Evolutionary conservation across 352 stramenopile genomes (phyloP), one percentile per base, ranked within the genome.

Genomic region (Globisporangium echinulatum): DNA sequence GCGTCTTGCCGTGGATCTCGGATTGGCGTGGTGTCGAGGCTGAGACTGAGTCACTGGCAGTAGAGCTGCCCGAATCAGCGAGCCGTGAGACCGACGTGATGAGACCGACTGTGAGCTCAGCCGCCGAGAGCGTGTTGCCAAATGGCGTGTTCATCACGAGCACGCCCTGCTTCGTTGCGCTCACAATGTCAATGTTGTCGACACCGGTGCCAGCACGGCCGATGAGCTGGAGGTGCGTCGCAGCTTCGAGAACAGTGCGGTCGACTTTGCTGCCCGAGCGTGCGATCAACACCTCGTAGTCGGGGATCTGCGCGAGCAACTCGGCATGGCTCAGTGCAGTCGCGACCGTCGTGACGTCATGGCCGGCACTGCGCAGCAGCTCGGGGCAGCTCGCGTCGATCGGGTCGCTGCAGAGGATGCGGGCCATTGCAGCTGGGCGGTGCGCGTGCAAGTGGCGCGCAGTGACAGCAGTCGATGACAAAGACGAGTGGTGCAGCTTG

Each of bases 131-230:
- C 49, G 93, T 97, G 82, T 98, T 98, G 37, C 93, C 95, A 46
- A 90, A 92, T 7, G 95, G 95, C 48, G 96, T 98, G 73, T 99
- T 98, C 68, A 99, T 96, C 52, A 99, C 96, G 49, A 97, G 82
- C 62, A 98, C 96, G 57, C 96, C 82, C 55, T 91, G 75, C 62
- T 90, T 91, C 17, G 92, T 97, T 48, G 92, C 88, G 57, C 79
- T 79, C 47, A 92, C 74, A 46, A 97, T 77, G 72, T 98, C 89
- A 62, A 98, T 97, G 77, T 98, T 98, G 79, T 98, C 92, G 37
- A 97, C 82, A 63, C 92, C 90, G 40, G 90, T 96, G 53, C 91
- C 90, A 52, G 90, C 90, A 61, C 90, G 82, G 7, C 87, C 92
- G 56, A 98, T 93, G 60, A 98, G 75, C 65, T 88, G 78, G 55